Base-by-base conservation (phyloP, 495 filamentous ascomycete species). In the Darksidea phi region DNA sequence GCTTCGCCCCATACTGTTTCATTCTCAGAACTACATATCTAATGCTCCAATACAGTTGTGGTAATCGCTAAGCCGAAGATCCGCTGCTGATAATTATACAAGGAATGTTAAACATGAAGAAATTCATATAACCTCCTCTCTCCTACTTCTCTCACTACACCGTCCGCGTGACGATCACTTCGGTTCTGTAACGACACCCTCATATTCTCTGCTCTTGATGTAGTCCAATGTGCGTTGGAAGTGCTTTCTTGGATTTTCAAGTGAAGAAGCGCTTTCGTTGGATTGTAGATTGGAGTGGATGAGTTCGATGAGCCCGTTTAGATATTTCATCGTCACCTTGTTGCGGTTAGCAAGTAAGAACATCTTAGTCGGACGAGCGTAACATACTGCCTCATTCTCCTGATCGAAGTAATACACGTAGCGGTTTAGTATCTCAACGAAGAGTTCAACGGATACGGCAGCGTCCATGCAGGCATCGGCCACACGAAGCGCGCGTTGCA, bases 321-420 rank as follows among this genome's bases (percentile, higher is more conserved):
- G 81, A 71, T 97, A 98, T 76, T 97, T 98, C 12, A 88, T 96
- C 2, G 94, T 97, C 34, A 98, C 88, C 88, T 91, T 53, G 24
- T 42, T 1, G 18, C 6, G 11, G 17, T 64, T 42, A 67, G 38
- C 11, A 28, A 12, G 7, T 12, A 18, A 13, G 23, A 17, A 13
- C 6, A 46, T 18, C 38, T n/a, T 20, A 55, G 11, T 8, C 8
- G 21, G 13, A 32, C n/a, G 34, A n/a, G 7, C 41, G 21, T 12
- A 41, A 73, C 86, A 75, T 76, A 90, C 93, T 46, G 90, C 93
- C 76, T 98, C 94, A 74, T 98, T 98, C 75, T 95, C 91, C 69
- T 97, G 91, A 74, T 98, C 94, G 75, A 96, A 98, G 75, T 97
- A 97, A 73, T 98, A 98, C 51, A 97, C 94, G 75, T 97, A 98